Evolutionary conservation across 495 filamentous ascomycete genomes (phyloP).

Genomic region (Annulohypoxylon maeteangense): DNA sequence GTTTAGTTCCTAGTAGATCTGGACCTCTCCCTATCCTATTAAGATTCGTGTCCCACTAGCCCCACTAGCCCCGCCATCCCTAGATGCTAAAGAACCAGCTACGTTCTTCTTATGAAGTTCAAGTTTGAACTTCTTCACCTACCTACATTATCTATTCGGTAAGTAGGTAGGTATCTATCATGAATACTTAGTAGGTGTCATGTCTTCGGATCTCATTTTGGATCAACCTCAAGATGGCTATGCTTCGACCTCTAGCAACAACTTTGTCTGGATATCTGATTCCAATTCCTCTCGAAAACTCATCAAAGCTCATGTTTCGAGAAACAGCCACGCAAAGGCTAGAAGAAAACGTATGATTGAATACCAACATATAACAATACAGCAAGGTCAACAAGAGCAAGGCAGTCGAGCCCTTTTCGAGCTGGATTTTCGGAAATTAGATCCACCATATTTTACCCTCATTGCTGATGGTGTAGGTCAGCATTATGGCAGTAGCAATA

Average conservation of each 20-base stretch:
- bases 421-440: background rate
- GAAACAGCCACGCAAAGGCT: background rate
- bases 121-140: no score
- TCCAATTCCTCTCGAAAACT: background rate
- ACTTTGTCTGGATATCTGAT: constrained; percentile 9
- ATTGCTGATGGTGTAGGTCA: background rate
- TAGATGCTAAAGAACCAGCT: no score
- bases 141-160: no score
- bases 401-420: background rate
- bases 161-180: no score
- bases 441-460: background rate
- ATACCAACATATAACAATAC: background rate
- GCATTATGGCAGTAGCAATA: background rate
- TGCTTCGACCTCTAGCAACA: background rate
- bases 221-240: background rate
- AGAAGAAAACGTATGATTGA: constrained; percentile 1
- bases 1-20: background rate
- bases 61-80: no score
- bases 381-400: background rate
- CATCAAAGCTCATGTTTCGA: constrained; percentile 6
- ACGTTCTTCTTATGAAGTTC: no score
- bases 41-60: no score
- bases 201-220: background rate
- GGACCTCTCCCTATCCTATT: no score
- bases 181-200: no score